Base-by-base conservation (phyloP, 345 rosid genomes). In the Bretschneidera sinensis region DNA sequence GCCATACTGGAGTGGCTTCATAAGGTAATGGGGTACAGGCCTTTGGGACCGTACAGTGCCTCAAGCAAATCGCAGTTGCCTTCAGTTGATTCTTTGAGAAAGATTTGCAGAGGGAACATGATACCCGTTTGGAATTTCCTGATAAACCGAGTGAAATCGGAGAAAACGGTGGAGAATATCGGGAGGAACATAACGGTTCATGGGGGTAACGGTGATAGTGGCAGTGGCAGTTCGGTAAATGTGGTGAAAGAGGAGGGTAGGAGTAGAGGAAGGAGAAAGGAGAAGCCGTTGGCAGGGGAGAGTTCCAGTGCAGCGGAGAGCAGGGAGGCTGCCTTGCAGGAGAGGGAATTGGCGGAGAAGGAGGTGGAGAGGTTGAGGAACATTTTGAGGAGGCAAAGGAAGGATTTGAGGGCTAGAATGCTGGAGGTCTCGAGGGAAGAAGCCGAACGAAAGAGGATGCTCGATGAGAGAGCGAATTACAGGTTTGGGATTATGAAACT, bases 401-500 rank as follows among this genome's bases (percentile, higher is more conserved):
- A 87, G 74, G 98, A 92, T 66, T 73, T 92, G 74, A 81, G 71
- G 64, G 81, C 97, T 11, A 85, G 88, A 73, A 92, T 92, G 98
- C 59, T 85, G 70, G 98, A 92, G 78, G 81, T 89, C 23, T 81
- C 97, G 0, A 85, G 92, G 74, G 98, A 89, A 79, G 95, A 89
- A 74, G 91, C 96, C 6, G 96, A 92, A 70, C 62, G 98, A 61
- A 92, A 89, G 80, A 77, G 96, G 70, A 87, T 92, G 98, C 86
- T 92, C 51, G 97, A 87, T 21, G 92, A 89, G 67, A 84, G 89
- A 35, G 78, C 94, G 11, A 85, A 87, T 79, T 87, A 84, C 79
- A 89, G 97, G 95, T 92, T 51, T 64, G 59, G 21, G 24, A 39
- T 14, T 39, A 7, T 39, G 45, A 39, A 39, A 39, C 16, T 39